Conservation (phyloP, 2,329 filamentous ascomycete genomes). For the Aspergillus sp. region DNA sequence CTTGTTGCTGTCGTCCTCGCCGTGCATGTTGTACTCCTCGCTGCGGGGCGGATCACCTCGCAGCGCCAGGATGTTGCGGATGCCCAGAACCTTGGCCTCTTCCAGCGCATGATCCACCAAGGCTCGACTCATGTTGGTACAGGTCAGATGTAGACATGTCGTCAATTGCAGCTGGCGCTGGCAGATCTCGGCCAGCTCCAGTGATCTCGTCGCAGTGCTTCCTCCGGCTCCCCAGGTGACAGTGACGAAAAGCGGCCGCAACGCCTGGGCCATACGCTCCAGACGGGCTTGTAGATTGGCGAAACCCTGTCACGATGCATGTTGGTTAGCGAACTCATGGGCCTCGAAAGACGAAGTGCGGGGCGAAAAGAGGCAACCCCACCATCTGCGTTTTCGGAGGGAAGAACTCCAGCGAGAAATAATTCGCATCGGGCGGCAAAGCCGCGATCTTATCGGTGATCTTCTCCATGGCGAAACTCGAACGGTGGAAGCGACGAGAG, state of each 20-base stretch:
- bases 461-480: constrained; percentile 66
- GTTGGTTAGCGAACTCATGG: neutral
- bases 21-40: constrained; percentile 77
- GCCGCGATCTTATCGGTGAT: constrained; percentile 95
- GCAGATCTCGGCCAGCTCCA: constrained; percentile 92
- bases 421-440: constrained; percentile 74
- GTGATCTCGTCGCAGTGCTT: constrained; percentile 83
- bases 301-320: constrained; percentile 61
- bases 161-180: constrained; percentile 89
- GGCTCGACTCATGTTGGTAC: constrained; percentile 91
- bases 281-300: constrained; percentile 90
- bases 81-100: constrained; percentile 84
- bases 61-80: constrained; percentile 90
- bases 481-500: constrained; percentile 13
- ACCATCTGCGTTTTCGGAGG: constrained; percentile 93
- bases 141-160: constrained; percentile 93
- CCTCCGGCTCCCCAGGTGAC: constrained; percentile 98
- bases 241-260: constrained; percentile 91
- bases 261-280: constrained; percentile 88
- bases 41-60: constrained; percentile 86
- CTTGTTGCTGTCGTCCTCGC: constrained; percentile 61
- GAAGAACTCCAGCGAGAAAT: constrained; percentile 99
- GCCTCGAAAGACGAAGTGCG: constrained; percentile 9
- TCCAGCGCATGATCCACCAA: constrained; percentile 87
- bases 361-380: constrained; percentile 23